These are phyloP conservation scores for Mercurialis annua DNA, from an alignment of 345 rosid genomes.

Conservation along the genomic window DNA sequence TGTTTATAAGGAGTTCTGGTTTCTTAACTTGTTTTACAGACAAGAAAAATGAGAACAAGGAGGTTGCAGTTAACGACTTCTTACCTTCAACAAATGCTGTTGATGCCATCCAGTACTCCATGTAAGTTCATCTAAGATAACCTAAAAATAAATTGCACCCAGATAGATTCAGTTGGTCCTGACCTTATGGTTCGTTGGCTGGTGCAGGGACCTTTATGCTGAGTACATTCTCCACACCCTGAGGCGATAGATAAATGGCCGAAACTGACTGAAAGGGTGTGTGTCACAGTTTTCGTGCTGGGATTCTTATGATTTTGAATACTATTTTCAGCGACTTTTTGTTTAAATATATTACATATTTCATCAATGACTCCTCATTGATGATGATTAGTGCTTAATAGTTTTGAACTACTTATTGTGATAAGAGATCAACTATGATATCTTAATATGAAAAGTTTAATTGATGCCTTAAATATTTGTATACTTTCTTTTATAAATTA, in stretches of 20 bases:
- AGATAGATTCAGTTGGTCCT: background rate
- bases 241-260: conserved; percentile 48
- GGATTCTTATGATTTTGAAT: conserved; percentile 9
- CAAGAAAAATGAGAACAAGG: conserved; percentile 97
- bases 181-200: conserved; percentile 11
- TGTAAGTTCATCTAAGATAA: conserved; percentile 38
- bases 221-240: conserved; percentile 51
- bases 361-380: conserved; percentile 3
- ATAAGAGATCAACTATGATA: background rate
- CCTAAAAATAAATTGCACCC: background rate
- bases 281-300: background rate
- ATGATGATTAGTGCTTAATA: background rate
- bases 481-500: no score
- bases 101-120: conserved; percentile 85
- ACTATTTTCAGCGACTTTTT: conserved; percentile 9
- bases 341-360: conserved; percentile 6
- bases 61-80: conserved; percentile 89
- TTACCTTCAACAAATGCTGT: conserved; percentile 60
- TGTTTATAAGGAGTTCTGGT: background rate
- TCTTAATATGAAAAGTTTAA: background rate
- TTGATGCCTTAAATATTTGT: background rate
- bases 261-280: background rate
- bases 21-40: conserved; percentile 43
- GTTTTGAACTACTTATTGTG: conserved; percentile 7
- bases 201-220: conserved; percentile 85